Percentiles rank a stretch among this genome's conserved stretches.
Evolutionary conservation across 2,329 filamentous ascomycete species (phyloP).

Genomic region (Botrytis hyacinthi): DNA sequence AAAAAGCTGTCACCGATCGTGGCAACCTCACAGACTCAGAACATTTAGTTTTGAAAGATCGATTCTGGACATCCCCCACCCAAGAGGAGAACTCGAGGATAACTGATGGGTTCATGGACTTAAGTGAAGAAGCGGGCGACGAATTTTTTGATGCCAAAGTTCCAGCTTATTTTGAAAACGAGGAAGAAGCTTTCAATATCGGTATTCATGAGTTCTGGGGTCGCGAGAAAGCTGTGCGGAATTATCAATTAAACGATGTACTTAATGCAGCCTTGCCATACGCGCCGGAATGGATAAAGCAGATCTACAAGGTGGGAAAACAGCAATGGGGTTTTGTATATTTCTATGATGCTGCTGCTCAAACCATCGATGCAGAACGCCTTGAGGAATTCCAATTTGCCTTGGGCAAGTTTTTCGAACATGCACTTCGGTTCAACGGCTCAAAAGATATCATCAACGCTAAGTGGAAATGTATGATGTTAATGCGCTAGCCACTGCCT

Average conservation of each 20-base stretch:
- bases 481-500: background rate
- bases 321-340: background rate
- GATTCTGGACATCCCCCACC: slow-evolving; percentile 11
- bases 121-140: background rate
- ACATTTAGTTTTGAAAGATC: slow-evolving; percentile 6
- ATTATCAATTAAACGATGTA: too few species aligned
- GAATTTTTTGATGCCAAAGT: background rate
- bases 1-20: slow-evolving; percentile 13
- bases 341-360: background rate
- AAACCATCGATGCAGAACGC: background rate
- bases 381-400: background rate
- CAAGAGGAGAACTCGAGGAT: too few species aligned
- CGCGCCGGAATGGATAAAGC: slow-evolving; percentile 1
- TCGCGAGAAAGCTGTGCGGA: background rate
- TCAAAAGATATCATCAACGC: background rate
- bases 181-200: background rate
- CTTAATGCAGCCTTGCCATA: background rate
- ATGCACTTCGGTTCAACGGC: background rate
- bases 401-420: background rate
- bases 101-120: background rate
- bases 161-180: background rate
- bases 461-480: background rate
- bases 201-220: background rate
- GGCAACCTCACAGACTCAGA: slow-evolving; percentile 14
- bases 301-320: background rate